Conservation (phyloP, 176 grass and related monocot genomes). For the Zoysia pacifica region DNA sequence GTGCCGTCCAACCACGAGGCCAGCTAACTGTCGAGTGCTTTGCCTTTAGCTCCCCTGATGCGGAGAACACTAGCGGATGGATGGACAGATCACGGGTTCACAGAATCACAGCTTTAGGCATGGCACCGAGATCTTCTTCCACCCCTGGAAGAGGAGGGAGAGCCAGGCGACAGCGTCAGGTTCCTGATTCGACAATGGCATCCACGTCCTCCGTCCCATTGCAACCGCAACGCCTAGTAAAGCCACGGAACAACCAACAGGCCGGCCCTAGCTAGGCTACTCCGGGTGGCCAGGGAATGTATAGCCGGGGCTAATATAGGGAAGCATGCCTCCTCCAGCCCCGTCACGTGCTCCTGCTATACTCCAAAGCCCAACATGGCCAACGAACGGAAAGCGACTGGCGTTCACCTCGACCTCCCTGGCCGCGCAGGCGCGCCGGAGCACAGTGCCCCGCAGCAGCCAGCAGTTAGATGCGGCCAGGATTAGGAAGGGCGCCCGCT, state of each 20-base stretch:
- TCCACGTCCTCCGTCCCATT: neutral
- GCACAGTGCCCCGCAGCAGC: neutral
- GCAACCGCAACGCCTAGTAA: neutral
- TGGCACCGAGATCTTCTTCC: neutral
- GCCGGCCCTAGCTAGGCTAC: neutral
- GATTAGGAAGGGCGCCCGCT: too few species aligned
- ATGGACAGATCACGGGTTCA: neutral
- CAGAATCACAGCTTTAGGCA: neutral
- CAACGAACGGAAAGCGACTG: neutral
- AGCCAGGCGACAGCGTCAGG: neutral
- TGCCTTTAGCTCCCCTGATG: neutral
- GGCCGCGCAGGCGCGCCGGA: neutral
- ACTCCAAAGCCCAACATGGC: constrained; percentile 31
- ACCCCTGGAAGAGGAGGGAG: neutral
- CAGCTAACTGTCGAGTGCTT: neutral
- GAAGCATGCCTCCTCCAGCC: constrained; percentile 52
- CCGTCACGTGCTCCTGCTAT: constrained; percentile 40
- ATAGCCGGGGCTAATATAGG: constrained; percentile 43
- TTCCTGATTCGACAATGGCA: constrained; percentile 31
- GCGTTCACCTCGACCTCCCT: neutral
- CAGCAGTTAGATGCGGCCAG: neutral
- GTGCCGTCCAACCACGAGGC: neutral
- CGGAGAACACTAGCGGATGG: neutral
- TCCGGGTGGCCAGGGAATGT: neutral
- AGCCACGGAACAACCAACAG: neutral